Percentiles rank a stretch among this genome's conserved stretches.
phyloP scores from a whole-genome alignment of 1,139 yeast species.

The Schwanniomyces etchellsii region DNA sequence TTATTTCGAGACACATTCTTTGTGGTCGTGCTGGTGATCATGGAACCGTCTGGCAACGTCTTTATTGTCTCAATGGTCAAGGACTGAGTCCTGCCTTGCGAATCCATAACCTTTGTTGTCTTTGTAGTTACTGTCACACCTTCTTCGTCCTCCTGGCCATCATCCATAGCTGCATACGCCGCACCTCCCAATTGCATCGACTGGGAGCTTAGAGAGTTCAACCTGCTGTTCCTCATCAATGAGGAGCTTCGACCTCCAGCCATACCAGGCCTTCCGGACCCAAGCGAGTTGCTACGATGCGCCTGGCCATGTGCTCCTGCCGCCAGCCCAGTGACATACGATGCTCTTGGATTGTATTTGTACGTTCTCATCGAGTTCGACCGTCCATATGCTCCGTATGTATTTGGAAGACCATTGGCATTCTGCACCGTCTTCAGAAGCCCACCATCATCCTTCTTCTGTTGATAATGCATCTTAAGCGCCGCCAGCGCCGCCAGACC shows the following conservation, averaged over 20 bases:
- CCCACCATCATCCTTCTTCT: slow-evolving; percentile 6
- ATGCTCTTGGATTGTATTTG: slow-evolving; percentile 37
- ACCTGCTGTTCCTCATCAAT: slow-evolving; percentile 2
- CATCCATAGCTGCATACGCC: slow-evolving; percentile 6
- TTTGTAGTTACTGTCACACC: slow-evolving; percentile 33
- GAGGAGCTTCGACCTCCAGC: background rate
- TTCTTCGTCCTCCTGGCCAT: slow-evolving; percentile 17
- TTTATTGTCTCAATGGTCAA: slow-evolving; percentile 39
- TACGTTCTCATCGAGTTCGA: slow-evolving; percentile 31
- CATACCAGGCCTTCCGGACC: background rate
- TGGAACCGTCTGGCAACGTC: slow-evolving; percentile 41
- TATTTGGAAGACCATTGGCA: slow-evolving; percentile 3
- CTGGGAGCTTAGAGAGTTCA: slow-evolving; percentile 5
- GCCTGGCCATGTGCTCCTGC: background rate
- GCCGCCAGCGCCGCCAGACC: slow-evolving; percentile 44
- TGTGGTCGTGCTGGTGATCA: slow-evolving; percentile 40
- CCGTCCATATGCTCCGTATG: slow-evolving; percentile 14
- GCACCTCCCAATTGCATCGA: slow-evolving; percentile 4
- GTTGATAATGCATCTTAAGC: slow-evolving; percentile 23
- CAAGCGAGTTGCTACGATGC: slow-evolving; percentile 2
- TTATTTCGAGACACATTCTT: slow-evolving; percentile 35
- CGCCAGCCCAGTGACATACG: slow-evolving; percentile 30
- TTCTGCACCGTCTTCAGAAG: no score
- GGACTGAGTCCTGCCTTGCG: slow-evolving; percentile 37
- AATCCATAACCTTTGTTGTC: slow-evolving; percentile 40